These are phyloP conservation scores for Rhizophagus prolifer DNA, from an alignment of 192 early-diverging fungal species.

Conservation along the genomic window DNA sequence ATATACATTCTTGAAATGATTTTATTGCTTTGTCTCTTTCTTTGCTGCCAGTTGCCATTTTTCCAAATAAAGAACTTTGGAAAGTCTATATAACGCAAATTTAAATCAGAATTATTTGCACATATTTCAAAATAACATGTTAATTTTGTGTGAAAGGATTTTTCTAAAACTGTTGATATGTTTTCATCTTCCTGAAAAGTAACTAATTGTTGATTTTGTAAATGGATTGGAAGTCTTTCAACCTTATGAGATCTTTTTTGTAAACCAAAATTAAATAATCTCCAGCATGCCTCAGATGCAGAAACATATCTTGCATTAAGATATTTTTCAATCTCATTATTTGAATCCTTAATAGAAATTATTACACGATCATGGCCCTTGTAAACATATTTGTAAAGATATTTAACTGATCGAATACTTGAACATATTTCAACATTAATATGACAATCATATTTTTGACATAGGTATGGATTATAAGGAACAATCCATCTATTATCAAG, in stretches of 20 bases:
- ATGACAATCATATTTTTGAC: conserved; percentile 38
- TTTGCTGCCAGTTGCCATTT: not conserved
- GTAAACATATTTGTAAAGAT: conserved; percentile 35
- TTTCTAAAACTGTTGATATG: not conserved
- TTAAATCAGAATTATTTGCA: not conserved
- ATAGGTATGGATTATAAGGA: conserved; percentile 38
- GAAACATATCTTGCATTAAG: conserved; percentile 34
- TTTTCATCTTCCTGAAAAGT: not conserved
- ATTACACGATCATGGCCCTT: conserved; percentile 28
- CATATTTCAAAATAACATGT: conserved; percentile 26
- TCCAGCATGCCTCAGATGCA: conserved; percentile 34
- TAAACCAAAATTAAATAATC: conserved; percentile 36
- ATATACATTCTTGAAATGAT: conserved; percentile 12
- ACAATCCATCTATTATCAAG: conserved; percentile 38
- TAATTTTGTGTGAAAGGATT: not conserved
- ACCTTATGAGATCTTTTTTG: conserved; percentile 34
- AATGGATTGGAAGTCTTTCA: conserved; percentile 31
- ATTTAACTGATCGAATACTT: conserved; percentile 33
- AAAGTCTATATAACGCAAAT: conserved; percentile 25
- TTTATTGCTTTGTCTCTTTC: not conserved
- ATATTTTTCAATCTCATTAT: conserved; percentile 22
- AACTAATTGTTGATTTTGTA: conserved; percentile 23
- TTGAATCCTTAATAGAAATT: not conserved
- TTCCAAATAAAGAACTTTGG: conserved; percentile 19
- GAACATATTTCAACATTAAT: conserved; percentile 42